Evolutionary conservation across 805 yeast genomes (phyloP).

Genomic region (Teunomyces tritomae): DNA sequence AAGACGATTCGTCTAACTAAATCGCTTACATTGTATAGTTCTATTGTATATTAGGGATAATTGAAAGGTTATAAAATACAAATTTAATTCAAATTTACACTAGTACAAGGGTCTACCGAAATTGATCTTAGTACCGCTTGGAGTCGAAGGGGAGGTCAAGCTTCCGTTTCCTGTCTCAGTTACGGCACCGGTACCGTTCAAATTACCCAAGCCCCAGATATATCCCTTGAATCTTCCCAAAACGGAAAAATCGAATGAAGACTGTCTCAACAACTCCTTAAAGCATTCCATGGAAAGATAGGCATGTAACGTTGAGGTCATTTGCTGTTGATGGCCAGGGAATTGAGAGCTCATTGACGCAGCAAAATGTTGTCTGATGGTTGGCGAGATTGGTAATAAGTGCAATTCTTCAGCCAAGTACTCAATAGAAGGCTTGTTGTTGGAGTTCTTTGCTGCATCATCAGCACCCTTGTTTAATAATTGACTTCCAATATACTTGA

Average conservation of each 20-base stretch:
- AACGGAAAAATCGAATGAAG: constrained; percentile 18
- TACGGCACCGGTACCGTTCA: constrained; percentile 11
- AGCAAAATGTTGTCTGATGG: constrained; percentile 33
- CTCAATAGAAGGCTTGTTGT: constrained; percentile 51
- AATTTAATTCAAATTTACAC: background rate
- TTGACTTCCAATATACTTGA: constrained; percentile 54
- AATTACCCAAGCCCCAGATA: constrained; percentile 49
- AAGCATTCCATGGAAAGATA: constrained; percentile 63
- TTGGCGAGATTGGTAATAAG: constrained; percentile 59
- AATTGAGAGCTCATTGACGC: constrained; percentile 13
- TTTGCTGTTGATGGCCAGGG: constrained; percentile 22
- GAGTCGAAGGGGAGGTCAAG: constrained; percentile 20
- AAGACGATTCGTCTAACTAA: constrained; percentile 28
- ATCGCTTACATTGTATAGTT: constrained; percentile 1
- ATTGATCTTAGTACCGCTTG: constrained; percentile 24
- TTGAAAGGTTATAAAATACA: constrained; percentile 4
- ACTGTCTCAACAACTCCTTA: constrained; percentile 48
- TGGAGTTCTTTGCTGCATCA: constrained; percentile 10
- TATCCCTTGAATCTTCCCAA: constrained; percentile 44
- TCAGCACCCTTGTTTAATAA: constrained; percentile 24
- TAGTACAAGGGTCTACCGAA: constrained; percentile 24
- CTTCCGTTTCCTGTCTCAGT: constrained; percentile 5
- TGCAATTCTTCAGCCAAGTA: constrained; percentile 64
- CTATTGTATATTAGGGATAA: constrained; percentile 5
- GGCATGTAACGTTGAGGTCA: constrained; percentile 58